Base-by-base conservation (phyloP, 1,284 basidiomycete species). In the Trichosporon sp. region DNA sequence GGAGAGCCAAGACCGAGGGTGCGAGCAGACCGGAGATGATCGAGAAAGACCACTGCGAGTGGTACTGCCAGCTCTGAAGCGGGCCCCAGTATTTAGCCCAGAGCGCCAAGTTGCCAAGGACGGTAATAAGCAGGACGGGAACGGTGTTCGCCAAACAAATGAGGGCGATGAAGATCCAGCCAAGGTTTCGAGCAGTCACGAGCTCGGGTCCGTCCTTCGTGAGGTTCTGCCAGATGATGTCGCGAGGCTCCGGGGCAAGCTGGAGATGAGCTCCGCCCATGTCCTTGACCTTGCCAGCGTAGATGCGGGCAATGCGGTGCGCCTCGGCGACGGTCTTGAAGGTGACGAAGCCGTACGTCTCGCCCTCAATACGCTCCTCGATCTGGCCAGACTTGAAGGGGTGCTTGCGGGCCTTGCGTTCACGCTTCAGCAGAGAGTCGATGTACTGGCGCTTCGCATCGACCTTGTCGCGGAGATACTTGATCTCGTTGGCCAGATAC, bases 121-220 rank as follows among this genome's bases (percentile, higher is more conserved):
- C 82, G 27, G 92, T 90, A 66, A 94, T 88, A 69, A 89, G 81
- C 63, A 71, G 62, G 21, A 77, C 71, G 11, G 94, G 94, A 5
- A 95, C 83, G n/a, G 91, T 95, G 82, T 97, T 94, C 82, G 95
- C 86, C 81, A 91, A 91, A 77, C 90, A 93, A 58, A 94, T 86
- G 49, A 87, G 71, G 13, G 84, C 82, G 57, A 97, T 85, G 77
- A 89, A 85, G 54, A 89, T 67, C 80, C 90, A 91, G 29, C 94
- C 94, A 31, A 89, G 82, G 32, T 84, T 81, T 70, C 84, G 85
- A 75, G 90, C 88, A 58, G 88, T 85, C 19, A 85, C 79, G 19
- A 90, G 75, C 68, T 90, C 87, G 8, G 81, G 84, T 31, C 88
- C 83, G 4, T 88, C 86, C 74, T 86, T 87, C 71, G 87, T 88